Evolutionary conservation across 352 stramenopile species (phyloP).

Genomic region (Pythium monospermum): DNA sequence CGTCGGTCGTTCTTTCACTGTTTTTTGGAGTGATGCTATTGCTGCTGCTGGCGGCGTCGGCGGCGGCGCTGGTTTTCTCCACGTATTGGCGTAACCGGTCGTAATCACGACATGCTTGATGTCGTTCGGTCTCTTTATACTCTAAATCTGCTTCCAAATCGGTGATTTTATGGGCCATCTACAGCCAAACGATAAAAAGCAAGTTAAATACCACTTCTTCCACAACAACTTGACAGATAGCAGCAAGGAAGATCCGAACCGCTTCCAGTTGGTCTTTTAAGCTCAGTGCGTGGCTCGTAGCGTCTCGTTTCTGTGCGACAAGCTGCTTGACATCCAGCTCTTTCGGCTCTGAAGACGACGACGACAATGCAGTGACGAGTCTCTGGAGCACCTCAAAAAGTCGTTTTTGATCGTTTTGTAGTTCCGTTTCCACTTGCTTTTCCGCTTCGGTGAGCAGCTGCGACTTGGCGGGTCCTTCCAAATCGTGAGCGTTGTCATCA

Average conservation of each 20-base stretch:
- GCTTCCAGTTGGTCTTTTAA: slow-evolving; percentile 50
- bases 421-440: slow-evolving; percentile 32
- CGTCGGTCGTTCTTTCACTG: background rate
- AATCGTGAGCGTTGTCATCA: background rate
- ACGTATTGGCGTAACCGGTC: slow-evolving; percentile 61
- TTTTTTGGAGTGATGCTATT: background rate
- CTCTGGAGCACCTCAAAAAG: slow-evolving; percentile 33
- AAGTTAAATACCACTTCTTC: too few relatives aligned
- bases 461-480: slow-evolving; percentile 16
- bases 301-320: slow-evolving; percentile 48
- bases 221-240: too few relatives aligned
- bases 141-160: slow-evolving; percentile 67
- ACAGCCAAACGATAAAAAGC: too few relatives aligned
- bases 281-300: slow-evolving; percentile 33
- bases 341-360: slow-evolving; percentile 11
- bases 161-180: slow-evolving; percentile 53
- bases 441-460: slow-evolving; percentile 29
- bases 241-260: slow-evolving; percentile 37
- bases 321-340: slow-evolving; percentile 49
- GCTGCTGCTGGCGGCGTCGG: slow-evolving; percentile 10
- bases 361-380: slow-evolving; percentile 22
- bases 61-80: slow-evolving; percentile 14
- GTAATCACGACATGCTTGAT: slow-evolving; percentile 70
- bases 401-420: slow-evolving; percentile 36
- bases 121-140: slow-evolving; percentile 69